Evolutionary conservation across 345 rosid genomes (phyloP).

Genomic region (Kernera saxatilis): DNA sequence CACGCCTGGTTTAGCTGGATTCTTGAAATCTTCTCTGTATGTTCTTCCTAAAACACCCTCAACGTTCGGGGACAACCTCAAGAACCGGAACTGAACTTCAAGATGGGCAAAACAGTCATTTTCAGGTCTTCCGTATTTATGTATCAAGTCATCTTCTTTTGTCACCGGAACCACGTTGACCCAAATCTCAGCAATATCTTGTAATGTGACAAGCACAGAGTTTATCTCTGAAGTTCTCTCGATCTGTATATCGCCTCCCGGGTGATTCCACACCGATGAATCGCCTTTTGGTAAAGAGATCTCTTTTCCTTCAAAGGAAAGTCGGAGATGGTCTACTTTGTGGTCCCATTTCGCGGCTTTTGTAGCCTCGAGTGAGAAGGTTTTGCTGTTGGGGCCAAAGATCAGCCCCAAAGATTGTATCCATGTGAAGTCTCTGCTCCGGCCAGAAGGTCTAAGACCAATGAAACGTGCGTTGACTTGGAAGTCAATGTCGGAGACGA

Average conservation of each 20-base stretch:
- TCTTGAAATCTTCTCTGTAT: conserved; percentile 46
- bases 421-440: conserved; percentile 63
- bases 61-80: conserved; percentile 40
- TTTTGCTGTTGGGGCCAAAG: conserved; percentile 30
- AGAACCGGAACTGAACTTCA: conserved; percentile 57
- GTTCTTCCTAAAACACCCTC: conserved; percentile 72
- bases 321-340: conserved; percentile 45
- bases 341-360: conserved; percentile 44
- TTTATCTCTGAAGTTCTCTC: conserved; percentile 50
- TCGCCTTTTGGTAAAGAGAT: conserved; percentile 38
- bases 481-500: conserved; percentile 47
- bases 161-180: conserved; percentile 60
- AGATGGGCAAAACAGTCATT: conserved; percentile 58
- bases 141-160: conserved; percentile 52
- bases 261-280: conserved; percentile 42
- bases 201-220: conserved; percentile 36
- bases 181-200: conserved; percentile 41
- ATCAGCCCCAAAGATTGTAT: conserved; percentile 52
- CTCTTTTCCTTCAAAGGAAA: conserved; percentile 41
- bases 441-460: conserved; percentile 48
- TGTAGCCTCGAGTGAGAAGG: conserved; percentile 53
- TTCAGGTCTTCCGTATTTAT: conserved; percentile 45
- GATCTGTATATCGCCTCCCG: conserved; percentile 34
- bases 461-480: conserved; percentile 64
- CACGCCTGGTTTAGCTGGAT: conserved; percentile 57